phyloP scores from a whole-genome alignment of 163 green algal species.

The Volvox carteri region DNA sequence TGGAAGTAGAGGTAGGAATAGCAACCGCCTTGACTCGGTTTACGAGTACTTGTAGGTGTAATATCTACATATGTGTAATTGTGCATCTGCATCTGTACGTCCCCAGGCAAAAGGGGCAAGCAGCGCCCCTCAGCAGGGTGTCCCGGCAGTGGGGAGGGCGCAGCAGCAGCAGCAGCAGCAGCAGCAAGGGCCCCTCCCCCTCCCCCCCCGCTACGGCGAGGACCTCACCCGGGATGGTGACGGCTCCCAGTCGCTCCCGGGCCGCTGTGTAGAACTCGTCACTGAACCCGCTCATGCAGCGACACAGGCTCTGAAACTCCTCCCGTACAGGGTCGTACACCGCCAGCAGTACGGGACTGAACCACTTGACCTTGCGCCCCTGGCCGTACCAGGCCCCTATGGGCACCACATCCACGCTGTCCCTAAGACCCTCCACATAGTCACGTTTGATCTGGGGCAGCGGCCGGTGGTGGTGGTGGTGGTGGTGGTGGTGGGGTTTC shows the following conservation, averaged over 20 bases:
- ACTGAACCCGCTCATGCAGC: slow-evolving; percentile 89
- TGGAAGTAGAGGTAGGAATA: too few relatives aligned
- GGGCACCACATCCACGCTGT: slow-evolving; percentile 93
- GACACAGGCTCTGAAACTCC: slow-evolving; percentile 75
- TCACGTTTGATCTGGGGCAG: slow-evolving; percentile 81
- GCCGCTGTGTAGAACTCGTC: slow-evolving; percentile 89
- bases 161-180: too few relatives aligned
- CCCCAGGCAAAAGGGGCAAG: too few relatives aligned
- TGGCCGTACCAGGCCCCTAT: slow-evolving; percentile 82
- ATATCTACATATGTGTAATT: too few relatives aligned
- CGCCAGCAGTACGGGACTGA: slow-evolving; percentile 92
- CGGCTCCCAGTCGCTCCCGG: slow-evolving; percentile 69
- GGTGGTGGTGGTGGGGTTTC: background rate
- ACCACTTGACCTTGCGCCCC: slow-evolving; percentile 84
- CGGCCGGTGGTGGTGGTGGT: background rate
- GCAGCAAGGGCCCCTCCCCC: background rate
- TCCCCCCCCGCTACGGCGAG: too few relatives aligned
- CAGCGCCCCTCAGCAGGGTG: too few relatives aligned
- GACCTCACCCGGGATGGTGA: slow-evolving; percentile 41
- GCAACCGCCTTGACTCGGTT: too few relatives aligned
- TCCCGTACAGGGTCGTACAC: slow-evolving; percentile 84
- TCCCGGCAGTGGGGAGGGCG: too few relatives aligned
- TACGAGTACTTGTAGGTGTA: too few relatives aligned
- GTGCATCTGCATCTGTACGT: too few relatives aligned
- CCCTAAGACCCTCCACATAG: slow-evolving; percentile 88